Base-by-base conservation (phyloP, 2,329 filamentous ascomycete species). In the Diplodia scrobiculata region DNA sequence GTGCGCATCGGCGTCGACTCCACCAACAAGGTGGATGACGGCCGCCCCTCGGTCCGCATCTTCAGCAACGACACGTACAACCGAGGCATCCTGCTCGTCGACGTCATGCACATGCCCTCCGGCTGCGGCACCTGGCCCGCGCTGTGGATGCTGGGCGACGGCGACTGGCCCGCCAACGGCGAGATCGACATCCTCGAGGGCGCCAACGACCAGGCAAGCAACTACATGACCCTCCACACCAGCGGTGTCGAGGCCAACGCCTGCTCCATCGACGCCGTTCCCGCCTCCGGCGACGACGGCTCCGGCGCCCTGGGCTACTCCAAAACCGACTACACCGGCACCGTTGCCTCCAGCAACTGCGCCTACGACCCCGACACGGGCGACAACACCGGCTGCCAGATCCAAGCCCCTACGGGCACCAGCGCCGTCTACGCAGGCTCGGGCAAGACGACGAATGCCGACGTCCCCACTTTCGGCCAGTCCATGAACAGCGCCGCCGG, bases 271-370 rank as follows among this genome's bases (percentile, higher is more conserved):
- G 13, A 48, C 34, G 5, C 71, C 69, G 60, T 10, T 13, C 38
- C 55, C n/a, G 27, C 21, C 27, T 59, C 27, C 1, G 29, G 19
- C 17, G 45, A 19, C 13, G 50, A 50, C 19, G 14, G 54, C 21
- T 41, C 54, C 27, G 53, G 54, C 27, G 41, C 58, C 25, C 48
- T 54, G 17, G 58, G 45, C 9, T 36, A 19, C 6, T 50, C 45
- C 14, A 62, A 62, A n/a, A 50, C 48, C 6, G 58, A 41, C 14
- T 63, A 38, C 55, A 63, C 50, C 2, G 59, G 85, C 21, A 81
- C 81, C 0, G 75, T 75, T 1, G 77, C 82, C 66, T 85, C 84
- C 72, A 79, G 83, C 68, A 76, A 81, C 63, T 66, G 67, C 41
- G 52, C 63, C 2, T 54, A 38, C n/a, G 55, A 65, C 27, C 27